phyloP scores from a whole-genome alignment of 2,329 filamentous ascomycete species.

The Aspergillus sp. region DNA sequence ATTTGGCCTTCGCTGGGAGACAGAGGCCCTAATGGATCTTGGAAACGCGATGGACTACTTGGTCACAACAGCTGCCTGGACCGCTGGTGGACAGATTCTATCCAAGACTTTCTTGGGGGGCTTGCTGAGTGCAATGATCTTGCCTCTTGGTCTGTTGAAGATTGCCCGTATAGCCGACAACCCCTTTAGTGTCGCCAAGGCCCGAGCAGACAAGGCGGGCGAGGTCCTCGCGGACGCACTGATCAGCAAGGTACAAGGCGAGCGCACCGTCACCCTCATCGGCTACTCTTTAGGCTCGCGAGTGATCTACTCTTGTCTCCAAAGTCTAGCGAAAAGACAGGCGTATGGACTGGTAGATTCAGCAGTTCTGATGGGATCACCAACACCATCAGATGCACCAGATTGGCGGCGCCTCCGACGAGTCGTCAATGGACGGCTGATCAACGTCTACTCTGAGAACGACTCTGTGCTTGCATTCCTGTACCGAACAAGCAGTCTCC shows the following conservation, averaged over 20 bases:
- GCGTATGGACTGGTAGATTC: constrained; percentile 85
- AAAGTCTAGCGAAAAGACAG: constrained; percentile 73
- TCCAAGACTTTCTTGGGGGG: constrained; percentile 72
- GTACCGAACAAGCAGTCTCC: constrained; percentile 81
- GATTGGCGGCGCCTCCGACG: constrained; percentile 78
- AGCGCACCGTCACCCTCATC: constrained; percentile 77
- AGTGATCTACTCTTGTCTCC: constrained; percentile 81
- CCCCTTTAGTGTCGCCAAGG: constrained; percentile 77
- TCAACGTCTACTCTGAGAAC: constrained; percentile 87
- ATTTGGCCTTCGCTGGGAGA: constrained; percentile 84
- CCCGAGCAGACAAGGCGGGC: constrained; percentile 79
- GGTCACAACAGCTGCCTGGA: constrained; percentile 80
- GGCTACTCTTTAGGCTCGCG: constrained; percentile 82
- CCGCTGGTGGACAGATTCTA: constrained; percentile 74
- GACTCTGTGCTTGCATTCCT: constrained; percentile 87
- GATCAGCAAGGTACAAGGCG: constrained; percentile 79
- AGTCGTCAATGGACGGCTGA: constrained; percentile 78
- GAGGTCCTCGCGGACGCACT: constrained; percentile 79
- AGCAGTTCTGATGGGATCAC: constrained; percentile 80
- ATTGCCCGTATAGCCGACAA: constrained; percentile 75
- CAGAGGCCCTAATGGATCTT: constrained; percentile 74
- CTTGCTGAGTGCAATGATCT: constrained; percentile 67
- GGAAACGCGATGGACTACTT: constrained; percentile 78
- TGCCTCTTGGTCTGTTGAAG: constrained; percentile 70
- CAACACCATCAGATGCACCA: constrained; percentile 70